These are phyloP conservation scores for Withania somnifera DNA, from an alignment of 305 asterid species.

Conservation along the genomic window DNA sequence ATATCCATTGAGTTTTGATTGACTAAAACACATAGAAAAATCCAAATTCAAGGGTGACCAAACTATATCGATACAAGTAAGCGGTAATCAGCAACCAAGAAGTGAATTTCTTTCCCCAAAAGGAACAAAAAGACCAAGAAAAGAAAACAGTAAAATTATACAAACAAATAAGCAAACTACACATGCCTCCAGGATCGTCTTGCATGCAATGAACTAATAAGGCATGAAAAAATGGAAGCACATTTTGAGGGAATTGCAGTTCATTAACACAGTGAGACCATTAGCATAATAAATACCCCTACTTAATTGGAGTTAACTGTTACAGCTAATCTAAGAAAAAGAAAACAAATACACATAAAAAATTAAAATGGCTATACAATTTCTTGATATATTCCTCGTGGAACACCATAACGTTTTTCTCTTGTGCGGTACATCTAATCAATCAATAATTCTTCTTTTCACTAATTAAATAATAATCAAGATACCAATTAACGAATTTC, in stretches of 20 bases:
- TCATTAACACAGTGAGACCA: neutral
- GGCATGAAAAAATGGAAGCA: neutral
- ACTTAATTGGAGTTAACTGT: neutral
- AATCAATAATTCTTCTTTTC: constrained; percentile 2
- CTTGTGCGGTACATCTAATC: neutral
- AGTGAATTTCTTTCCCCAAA: neutral
- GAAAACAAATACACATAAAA: too few relatives aligned
- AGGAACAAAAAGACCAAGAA: neutral
- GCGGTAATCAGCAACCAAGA: neutral
- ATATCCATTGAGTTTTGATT: neutral
- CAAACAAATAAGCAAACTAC: neutral
- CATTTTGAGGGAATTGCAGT: neutral
- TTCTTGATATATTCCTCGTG: neutral
- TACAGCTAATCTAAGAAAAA: neutral
- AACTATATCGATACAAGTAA: neutral
- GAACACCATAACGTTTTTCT: too few relatives aligned
- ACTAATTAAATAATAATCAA: constrained; percentile 15
- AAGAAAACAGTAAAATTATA: neutral
- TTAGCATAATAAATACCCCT: neutral
- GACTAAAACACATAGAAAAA: neutral
- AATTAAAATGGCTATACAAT: neutral
- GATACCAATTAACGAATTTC: constrained; percentile 25
- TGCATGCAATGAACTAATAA: neutral
- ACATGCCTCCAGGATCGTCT: neutral
- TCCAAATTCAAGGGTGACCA: neutral